These are phyloP conservation scores for Mycena floridula DNA, from an alignment of 768 basidiomycete species.

Conservation along the genomic window DNA sequence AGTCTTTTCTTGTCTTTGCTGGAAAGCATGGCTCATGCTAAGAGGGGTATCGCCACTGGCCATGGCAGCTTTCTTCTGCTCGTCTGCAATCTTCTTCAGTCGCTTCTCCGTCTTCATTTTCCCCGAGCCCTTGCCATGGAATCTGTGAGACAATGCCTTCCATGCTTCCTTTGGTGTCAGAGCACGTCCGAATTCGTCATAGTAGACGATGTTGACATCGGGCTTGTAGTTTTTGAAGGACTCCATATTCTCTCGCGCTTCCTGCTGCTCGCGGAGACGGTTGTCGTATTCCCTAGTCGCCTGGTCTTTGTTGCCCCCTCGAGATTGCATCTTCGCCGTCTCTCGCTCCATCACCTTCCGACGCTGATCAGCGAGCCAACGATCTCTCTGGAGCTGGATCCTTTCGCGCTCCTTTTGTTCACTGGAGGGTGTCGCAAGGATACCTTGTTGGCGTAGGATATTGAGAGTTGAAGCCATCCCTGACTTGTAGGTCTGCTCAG, in stretches of 20 bases:
- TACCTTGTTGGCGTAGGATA: slow-evolving; percentile 89
- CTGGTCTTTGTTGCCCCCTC: slow-evolving; percentile 86
- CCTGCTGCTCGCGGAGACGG: slow-evolving; percentile 83
- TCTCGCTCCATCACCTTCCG: slow-evolving; percentile 73
- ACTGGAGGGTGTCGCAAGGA: slow-evolving; percentile 56
- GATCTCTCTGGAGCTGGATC: slow-evolving; percentile 76
- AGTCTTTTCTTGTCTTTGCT: slow-evolving; percentile 86
- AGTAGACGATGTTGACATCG: slow-evolving; percentile 92
- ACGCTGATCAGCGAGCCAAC: slow-evolving; percentile 88
- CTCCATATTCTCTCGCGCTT: slow-evolving; percentile 75
- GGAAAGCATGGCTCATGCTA: slow-evolving; percentile 93
- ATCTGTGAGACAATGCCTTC: slow-evolving; percentile 96
- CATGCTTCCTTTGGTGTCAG: slow-evolving; percentile 95
- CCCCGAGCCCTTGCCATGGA: slow-evolving; percentile 97
- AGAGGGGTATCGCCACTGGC: slow-evolving; percentile 91
- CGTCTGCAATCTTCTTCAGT: slow-evolving; percentile 95
- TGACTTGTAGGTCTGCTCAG: slow-evolving; percentile 72
- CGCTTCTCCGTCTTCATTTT: slow-evolving; percentile 97
- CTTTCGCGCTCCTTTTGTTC: slow-evolving; percentile 75
- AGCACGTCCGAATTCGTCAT: slow-evolving; percentile 89
- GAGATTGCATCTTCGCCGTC: slow-evolving; percentile 65
- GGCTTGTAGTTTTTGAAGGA: slow-evolving; percentile 94
- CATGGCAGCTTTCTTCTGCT: slow-evolving; percentile 93
- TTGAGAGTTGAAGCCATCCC: slow-evolving; percentile 88
- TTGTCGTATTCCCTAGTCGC: slow-evolving; percentile 94